A percentile compares a stretch with the other conserved stretches of the same genome.
Evolutionary conservation across 192 early-diverging fungal genomes (phyloP).

Genomic region (Chytriomyces sp.): DNA sequence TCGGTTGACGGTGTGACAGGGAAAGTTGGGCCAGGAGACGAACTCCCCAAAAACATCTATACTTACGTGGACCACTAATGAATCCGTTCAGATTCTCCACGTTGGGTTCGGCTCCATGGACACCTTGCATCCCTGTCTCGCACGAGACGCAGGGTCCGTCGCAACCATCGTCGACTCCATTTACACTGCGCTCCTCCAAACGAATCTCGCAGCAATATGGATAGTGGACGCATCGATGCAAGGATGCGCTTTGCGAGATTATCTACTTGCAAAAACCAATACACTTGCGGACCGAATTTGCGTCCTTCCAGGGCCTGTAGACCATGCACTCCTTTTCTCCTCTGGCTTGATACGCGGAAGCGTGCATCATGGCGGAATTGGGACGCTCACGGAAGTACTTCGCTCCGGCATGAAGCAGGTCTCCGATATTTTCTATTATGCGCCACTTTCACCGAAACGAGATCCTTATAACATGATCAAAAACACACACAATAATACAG

Average conservation of each 20-base stretch:
- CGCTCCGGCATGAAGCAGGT: slow-evolving; percentile 11
- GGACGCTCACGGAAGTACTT: slow-evolving; percentile 10
- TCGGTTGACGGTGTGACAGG: not conserved
- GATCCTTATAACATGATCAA: too few species aligned
- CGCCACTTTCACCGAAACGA: too few species aligned
- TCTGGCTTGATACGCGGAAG: not conserved
- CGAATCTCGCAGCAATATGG: slow-evolving; percentile 7
- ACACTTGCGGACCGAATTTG: not conserved
- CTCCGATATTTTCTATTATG: too few species aligned
- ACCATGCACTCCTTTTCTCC: slow-evolving; percentile 1
- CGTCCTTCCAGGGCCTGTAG: not conserved
- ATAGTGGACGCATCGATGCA: not conserved
- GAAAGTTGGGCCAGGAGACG: not conserved
- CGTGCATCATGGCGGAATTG: slow-evolving; percentile 20
- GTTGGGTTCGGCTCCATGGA: slow-evolving; percentile 28
- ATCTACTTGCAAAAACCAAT: not conserved
- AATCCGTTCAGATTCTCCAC: not conserved
- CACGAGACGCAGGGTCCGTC: not conserved
- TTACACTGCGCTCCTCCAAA: not conserved
- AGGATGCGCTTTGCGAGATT: not conserved
- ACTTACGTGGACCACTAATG: not conserved
- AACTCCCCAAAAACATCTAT: not conserved
- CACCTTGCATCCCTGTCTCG: not conserved
- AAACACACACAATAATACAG: not conserved
- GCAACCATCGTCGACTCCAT: not conserved